Base-by-base conservation (phyloP, 805 yeast species). In the Yamadazyma akitaensis region DNA sequence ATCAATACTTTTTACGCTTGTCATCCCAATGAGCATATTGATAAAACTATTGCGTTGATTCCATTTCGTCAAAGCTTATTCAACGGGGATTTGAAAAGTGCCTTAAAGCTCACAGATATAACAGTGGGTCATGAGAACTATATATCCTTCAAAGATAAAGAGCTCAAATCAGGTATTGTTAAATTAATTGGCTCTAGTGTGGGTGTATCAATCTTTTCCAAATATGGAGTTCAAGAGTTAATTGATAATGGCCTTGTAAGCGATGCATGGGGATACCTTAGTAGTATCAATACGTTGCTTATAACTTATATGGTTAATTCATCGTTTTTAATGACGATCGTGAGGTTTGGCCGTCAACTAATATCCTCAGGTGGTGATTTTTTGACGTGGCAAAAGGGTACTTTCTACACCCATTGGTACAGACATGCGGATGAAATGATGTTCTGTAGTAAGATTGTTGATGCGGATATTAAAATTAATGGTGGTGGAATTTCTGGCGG, bases 391-490 rank as follows among this genome's bases (percentile, higher is more conserved):
- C 76, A 73, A 40, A 75, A 75, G 50, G 88, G 88, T 4, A 80
- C 86, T 0, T 75, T 82, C 46, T 81, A 84, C 44, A 70, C 76
- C 25, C 75, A 79, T 51, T 82, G 89, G 82, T 82, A 71, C 58
- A 65, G 70, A 47, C 86, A 82, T 60, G 77, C 83, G 17, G 87
- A 83, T 54, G 88, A 85, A 59, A 71, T 86, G 73, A 65, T 77
- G 49, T 80, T 87, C 82, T 75, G 84, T 37, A 69, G 85, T 1
- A 74, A 77, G 54, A 73, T 85, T 28, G 75, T 85, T 28, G 88
- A 84, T 49, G 77, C 85, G 42, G 90, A 88, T 62, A 72, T 81
- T 11, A 68, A 66, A 40, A 60, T 79, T 43, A 76, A 70, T 53
- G 81, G 80, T 5, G 81, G 80, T 5, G 64, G 61, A 10, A 69